phyloP scores from a whole-genome alignment of 169 alveolate species.

The Cryptosporidium sp. region DNA sequence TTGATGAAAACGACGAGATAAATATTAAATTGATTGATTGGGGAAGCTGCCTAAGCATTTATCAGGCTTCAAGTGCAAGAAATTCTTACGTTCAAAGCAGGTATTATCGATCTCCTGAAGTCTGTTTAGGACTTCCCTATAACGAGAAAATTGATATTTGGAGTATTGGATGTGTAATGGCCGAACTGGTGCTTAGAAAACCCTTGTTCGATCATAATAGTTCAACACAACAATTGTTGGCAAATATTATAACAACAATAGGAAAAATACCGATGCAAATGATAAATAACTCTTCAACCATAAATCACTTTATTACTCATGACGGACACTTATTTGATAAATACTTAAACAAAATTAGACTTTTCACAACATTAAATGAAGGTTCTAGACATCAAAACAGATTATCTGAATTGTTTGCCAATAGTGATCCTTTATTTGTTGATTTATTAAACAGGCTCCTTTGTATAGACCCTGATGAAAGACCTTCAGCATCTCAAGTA shows the following conservation, averaged over 20 bases:
- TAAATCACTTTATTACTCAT: conserved; percentile 23
- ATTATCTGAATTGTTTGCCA: conserved; percentile 8
- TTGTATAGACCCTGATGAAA: conserved; percentile 88
- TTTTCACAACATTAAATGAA: background rate
- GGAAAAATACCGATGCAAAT: conserved; percentile 86
- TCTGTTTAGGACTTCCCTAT: conserved; percentile 64
- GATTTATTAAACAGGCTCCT: conserved; percentile 70
- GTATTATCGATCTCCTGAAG: conserved; percentile 76
- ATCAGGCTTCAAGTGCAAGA: conserved; percentile 30
- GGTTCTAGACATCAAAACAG: background rate
- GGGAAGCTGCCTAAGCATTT: conserved; percentile 54
- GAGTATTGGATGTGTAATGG: conserved; percentile 77
- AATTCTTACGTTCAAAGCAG: conserved; percentile 92
- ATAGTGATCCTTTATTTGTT: conserved; percentile 19
- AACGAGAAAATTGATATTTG: conserved; percentile 75
- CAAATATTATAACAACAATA: conserved; percentile 84
- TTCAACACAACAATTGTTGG: conserved; percentile 82
- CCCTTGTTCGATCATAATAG: conserved; percentile 89
- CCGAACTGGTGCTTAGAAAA: conserved; percentile 83
- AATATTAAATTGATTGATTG: conserved; percentile 58
- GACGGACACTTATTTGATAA: conserved; percentile 63
- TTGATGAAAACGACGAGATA: background rate
- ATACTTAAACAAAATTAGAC: background rate
- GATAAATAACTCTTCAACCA: conserved; percentile 75
- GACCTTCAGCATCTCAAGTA: conserved; percentile 90